phyloP scores from a whole-genome alignment of 192 early-diverging fungal genomes.

The Entophlyctis helioformis region DNA sequence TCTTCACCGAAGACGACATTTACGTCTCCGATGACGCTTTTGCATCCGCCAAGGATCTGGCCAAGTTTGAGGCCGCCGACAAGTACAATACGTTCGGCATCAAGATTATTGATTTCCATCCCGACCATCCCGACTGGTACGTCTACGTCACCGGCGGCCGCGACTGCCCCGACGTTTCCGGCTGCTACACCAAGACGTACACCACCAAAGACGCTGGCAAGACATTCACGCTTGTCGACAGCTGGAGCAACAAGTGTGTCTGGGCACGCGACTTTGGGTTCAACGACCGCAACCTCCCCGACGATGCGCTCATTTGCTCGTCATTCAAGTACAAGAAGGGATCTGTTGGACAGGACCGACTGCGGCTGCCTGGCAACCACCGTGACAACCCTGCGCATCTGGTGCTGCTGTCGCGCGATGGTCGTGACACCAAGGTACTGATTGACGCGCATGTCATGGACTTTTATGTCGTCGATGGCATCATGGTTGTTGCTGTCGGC shows the following conservation, averaged over 20 bases:
- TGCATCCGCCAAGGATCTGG: constrained; percentile 18
- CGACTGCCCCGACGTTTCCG: constrained; percentile 13
- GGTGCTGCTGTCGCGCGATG: constrained; percentile 45
- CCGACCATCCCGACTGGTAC: constrained; percentile 74
- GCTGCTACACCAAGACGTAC: constrained; percentile 62
- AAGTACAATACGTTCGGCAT: constrained; percentile 56
- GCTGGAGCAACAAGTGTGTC: constrained; percentile 75
- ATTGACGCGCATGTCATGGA: constrained; percentile 61
- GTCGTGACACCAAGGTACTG: constrained; percentile 26
- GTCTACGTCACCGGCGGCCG: constrained; percentile 60
- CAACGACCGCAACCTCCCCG: constrained; percentile 26
- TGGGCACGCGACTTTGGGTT: constrained; percentile 52
- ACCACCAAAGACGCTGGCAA: constrained; percentile 59
- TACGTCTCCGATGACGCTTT: constrained; percentile 43
- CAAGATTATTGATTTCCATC: constrained; percentile 79
- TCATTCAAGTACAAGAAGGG: constrained; percentile 49
- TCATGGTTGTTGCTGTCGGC: constrained; percentile 68
- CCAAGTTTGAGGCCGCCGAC: constrained; percentile 27
- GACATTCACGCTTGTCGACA: constrained; percentile 61
- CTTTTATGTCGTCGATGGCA: constrained; percentile 65
- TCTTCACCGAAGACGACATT: constrained; percentile 19
- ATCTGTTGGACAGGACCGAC: constrained; percentile 42
- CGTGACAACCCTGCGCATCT: constrained; percentile 63
- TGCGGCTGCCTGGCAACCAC: constrained; percentile 19
- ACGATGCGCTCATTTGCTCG: constrained; percentile 66